Percentiles rank a stretch among this genome's conserved stretches.
Evolutionary conservation across 768 basidiomycete genomes (phyloP).

Genomic region (Lenzites betulinus): DNA sequence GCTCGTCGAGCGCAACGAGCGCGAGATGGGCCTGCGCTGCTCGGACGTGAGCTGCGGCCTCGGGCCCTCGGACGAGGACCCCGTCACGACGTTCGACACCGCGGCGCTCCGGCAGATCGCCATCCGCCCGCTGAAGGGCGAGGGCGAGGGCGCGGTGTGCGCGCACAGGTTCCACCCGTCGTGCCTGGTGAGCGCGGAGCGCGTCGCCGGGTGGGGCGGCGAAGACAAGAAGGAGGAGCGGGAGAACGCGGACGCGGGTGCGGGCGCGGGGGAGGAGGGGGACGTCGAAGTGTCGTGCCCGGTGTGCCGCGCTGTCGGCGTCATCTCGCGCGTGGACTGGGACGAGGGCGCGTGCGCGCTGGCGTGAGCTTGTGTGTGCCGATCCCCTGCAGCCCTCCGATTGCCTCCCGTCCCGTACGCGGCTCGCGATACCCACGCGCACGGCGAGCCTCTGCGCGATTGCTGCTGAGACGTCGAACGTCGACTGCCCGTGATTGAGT

Average conservation of each 20-base stretch:
- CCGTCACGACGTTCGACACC: slow-evolving; percentile 24
- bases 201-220: slow-evolving; percentile 62
- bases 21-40: slow-evolving; percentile 72
- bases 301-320: slow-evolving; percentile 66
- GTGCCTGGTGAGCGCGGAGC: slow-evolving; percentile 70
- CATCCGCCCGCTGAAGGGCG: slow-evolving; percentile 34
- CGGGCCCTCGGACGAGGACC: slow-evolving; percentile 43
- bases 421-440: slow-evolving; percentile 11
- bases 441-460: too few relatives aligned
- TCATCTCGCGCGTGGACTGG: slow-evolving; percentile 63
- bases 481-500: slow-evolving; percentile 5
- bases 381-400: background rate
- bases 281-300: slow-evolving; percentile 73
- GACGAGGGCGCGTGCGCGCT: slow-evolving; percentile 42
- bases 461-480: too few relatives aligned
- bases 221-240: slow-evolving; percentile 40
- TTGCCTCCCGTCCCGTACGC: slow-evolving; percentile 10
- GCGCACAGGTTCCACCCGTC: slow-evolving; percentile 69
- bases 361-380: slow-evolving; percentile 16
- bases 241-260: slow-evolving; percentile 26
- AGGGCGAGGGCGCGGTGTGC: slow-evolving; percentile 44
- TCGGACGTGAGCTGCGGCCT: slow-evolving; percentile 72
- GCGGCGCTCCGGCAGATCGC: slow-evolving; percentile 32
- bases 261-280: background rate
- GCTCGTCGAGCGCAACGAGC: slow-evolving; percentile 70